These are phyloP conservation scores for Eimeria acervulina DNA, from an alignment of 169 alveolate species.

Conservation along the genomic window DNA sequence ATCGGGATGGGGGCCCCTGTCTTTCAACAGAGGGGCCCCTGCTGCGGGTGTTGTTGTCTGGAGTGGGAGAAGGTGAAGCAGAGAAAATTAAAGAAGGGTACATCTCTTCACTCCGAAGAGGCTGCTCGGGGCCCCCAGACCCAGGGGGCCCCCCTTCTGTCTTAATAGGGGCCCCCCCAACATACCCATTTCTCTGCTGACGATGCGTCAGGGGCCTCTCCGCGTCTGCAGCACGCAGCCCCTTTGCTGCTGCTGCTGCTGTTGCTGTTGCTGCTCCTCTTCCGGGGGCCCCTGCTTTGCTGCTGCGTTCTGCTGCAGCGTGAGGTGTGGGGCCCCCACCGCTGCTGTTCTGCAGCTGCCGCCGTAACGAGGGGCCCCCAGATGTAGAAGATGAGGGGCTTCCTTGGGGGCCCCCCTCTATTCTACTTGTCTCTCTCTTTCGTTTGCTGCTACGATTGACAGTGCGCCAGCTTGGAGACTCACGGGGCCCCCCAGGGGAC, in stretches of 20 bases:
- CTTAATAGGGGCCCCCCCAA: neutral
- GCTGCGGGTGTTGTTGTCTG: neutral
- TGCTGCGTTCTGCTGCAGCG: neutral
- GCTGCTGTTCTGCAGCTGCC: neutral
- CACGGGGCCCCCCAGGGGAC: constrained; percentile 46
- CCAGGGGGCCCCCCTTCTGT: neutral
- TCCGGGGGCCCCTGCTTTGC: neutral
- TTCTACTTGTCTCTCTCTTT: neutral
- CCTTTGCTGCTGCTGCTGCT: neutral
- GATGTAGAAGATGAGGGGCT: neutral
- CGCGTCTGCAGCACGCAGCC: neutral
- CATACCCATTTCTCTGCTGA: neutral
- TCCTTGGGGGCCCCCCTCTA: constrained; percentile 14
- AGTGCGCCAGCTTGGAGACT: neutral
- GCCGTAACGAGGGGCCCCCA: neutral
- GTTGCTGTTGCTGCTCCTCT: neutral
- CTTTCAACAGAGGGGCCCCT: constrained; percentile 43
- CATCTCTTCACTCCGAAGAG: neutral
- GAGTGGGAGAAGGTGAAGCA: constrained; percentile 7
- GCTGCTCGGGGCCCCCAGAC: neutral
- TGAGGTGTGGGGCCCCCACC: neutral
- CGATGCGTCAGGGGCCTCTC: neutral
- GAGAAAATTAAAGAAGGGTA: neutral
- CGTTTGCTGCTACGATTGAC: neutral
- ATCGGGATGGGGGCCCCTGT: neutral